Evolutionary conservation across 371 early-diverging fungal species (phyloP), one percentile per base, ranked within the genome.

Genomic region (Thermomucor indicae-seudaticae): DNA sequence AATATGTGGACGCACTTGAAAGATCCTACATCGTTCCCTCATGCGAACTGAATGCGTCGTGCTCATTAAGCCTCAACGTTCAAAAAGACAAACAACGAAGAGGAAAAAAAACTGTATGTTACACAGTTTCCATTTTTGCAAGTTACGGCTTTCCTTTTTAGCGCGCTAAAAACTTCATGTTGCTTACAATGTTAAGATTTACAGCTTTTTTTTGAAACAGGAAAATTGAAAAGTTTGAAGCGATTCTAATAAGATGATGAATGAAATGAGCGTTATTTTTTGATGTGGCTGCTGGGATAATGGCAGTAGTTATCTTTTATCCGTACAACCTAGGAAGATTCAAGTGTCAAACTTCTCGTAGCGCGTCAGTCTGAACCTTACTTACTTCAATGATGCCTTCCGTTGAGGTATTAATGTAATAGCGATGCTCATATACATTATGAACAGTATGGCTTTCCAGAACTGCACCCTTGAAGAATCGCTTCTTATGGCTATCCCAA

Each of bases 381-480:
- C 20, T 43, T 64, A 74, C 75, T 62, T 76, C 76, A 38, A 76
- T 72, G 14, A 69, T 58, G 54, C 79, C 79, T 55, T 74, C 72
- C 20, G 59, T 62, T 22, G 77, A 70, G 14, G 75, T 75, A 24
- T 62, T 71, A 43, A 79, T 72, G 17, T 51, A 48, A 49, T 79
- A 70, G 10, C 51, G 58, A 47, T 72, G 57, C 44, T 56, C 68
- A 25, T 66, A 44, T 12, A 76, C 59, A 49, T 60, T 62, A 45
- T 66, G 60, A 3, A 79, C 71, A 16, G 60, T 51, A 50, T 74
- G 75, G 7, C 63, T 68, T 56, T 79, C 79, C 28, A 76, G 48
- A 1, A 70, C 67, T 28, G 54, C 56, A 1, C 79, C 79, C 43
- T 72, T 72, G 29, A 57, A 62, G 52, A 66, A 64, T n/a, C 60